phyloP scores from a whole-genome alignment of 768 basidiomycete genomes.

The Lentinula sp. region DNA sequence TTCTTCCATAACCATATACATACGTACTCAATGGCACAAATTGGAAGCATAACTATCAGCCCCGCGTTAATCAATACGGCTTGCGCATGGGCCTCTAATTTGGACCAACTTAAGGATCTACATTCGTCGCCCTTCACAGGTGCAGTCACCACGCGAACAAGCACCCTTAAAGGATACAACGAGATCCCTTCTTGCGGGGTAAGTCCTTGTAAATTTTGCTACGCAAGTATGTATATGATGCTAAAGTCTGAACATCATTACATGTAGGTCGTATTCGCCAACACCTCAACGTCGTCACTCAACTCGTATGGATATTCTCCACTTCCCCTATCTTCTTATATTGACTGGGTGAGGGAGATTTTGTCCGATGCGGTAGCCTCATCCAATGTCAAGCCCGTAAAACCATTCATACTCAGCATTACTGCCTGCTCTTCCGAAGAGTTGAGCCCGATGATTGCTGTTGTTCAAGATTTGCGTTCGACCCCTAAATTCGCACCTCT shows the following conservation, averaged over 20 bases:
- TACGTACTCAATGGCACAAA: slow-evolving; percentile 40
- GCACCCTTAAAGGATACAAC: slow-evolving; percentile 63
- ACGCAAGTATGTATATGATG: not conserved
- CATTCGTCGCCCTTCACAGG: slow-evolving; percentile 66
- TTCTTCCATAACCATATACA: not conserved
- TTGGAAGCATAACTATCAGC: slow-evolving; percentile 49
- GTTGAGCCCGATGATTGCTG: slow-evolving; percentile 47
- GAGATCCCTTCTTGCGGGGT: slow-evolving; percentile 64
- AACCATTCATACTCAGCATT: slow-evolving; percentile 78
- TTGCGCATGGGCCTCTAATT: slow-evolving; percentile 76
- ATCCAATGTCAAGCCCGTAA: slow-evolving; percentile 25
- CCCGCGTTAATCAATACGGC: slow-evolving; percentile 76
- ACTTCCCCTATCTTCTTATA: slow-evolving; percentile 58
- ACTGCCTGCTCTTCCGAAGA: slow-evolving; percentile 52
- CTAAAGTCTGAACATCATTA: not conserved
- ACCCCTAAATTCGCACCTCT: slow-evolving; percentile 16
- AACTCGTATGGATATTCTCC: slow-evolving; percentile 91
- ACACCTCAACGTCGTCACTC: slow-evolving; percentile 48
- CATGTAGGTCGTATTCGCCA: slow-evolving; percentile 55
- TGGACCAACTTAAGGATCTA: slow-evolving; percentile 55
- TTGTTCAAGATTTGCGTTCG: slow-evolving; percentile 58
- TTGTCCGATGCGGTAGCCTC: slow-evolving; percentile 22
- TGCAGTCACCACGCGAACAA: slow-evolving; percentile 77
- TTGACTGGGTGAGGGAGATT: slow-evolving; percentile 57
- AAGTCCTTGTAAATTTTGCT: slow-evolving; percentile 13